Evolutionary conservation across 139 green algal species (phyloP).

Genomic region (Spirogloea muscicola): DNA sequence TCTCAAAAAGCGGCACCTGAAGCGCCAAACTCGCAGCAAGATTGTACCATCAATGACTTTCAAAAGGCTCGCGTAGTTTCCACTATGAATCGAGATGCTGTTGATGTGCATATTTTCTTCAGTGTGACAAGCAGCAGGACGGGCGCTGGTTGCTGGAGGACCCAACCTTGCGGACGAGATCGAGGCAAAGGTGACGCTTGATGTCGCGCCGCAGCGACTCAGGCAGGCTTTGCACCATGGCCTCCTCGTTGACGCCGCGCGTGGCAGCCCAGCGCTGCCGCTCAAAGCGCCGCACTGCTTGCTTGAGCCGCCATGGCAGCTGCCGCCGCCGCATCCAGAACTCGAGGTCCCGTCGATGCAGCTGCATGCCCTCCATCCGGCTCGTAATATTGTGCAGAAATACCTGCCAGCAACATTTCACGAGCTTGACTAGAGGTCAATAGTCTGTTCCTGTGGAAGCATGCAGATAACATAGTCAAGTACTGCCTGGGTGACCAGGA

Average conservation of each 20-base stretch:
- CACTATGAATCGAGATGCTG: no score
- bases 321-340: conserved; percentile 25
- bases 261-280: neutral
- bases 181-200: conserved; percentile 2
- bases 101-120: no score
- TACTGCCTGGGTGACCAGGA: no score
- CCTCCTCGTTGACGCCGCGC: conserved; percentile 12
- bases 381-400: conserved; percentile 5
- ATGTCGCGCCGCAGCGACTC: conserved; percentile 4
- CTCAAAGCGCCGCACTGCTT: neutral
- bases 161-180: conserved; percentile 6
- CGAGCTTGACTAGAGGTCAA: no score
- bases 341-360: neutral
- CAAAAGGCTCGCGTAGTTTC: no score
- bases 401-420: no score
- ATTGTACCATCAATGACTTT: no score
- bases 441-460: no score
- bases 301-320: neutral
- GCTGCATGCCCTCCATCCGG: conserved; percentile 10
- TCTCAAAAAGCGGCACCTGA: conserved; percentile 5
- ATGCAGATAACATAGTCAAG: no score
- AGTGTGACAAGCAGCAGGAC: no score
- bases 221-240: neutral
- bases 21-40: no score
- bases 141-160: no score